These are phyloP conservation scores for Amaranthus tricolor DNA, from an alignment of 179 eudicot species.

Conservation along the genomic window DNA sequence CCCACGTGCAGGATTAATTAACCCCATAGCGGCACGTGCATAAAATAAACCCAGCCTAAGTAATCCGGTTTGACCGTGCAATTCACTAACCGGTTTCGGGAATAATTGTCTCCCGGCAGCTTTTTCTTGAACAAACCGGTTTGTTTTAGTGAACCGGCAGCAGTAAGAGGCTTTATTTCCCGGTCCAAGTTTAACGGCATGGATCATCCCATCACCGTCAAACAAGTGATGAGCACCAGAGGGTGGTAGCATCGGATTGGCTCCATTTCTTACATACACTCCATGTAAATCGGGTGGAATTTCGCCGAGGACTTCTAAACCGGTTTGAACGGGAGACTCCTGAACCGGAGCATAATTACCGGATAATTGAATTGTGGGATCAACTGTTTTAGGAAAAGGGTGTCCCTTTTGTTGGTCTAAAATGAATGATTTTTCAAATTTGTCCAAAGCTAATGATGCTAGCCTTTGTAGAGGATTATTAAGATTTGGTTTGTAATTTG, in stretches of 20 bases:
- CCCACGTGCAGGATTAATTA: slow-evolving; percentile 41
- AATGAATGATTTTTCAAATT: slow-evolving; percentile 32
- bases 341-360: slow-evolving; percentile 61
- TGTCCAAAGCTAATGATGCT: slow-evolving; percentile 38
- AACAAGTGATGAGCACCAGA: slow-evolving; percentile 56
- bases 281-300: slow-evolving; percentile 46
- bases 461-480: slow-evolving; percentile 42
- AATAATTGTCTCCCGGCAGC: slow-evolving; percentile 35
- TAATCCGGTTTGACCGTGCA: slow-evolving; percentile 53
- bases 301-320: slow-evolving; percentile 43
- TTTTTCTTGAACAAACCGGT: slow-evolving; percentile 44
- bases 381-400: slow-evolving; percentile 29
- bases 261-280: slow-evolving; percentile 58
- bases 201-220: slow-evolving; percentile 74
- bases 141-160: slow-evolving; percentile 61
- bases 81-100: slow-evolving; percentile 63
- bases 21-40: slow-evolving; percentile 39
- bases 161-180: slow-evolving; percentile 39
- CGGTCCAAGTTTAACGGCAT: slow-evolving; percentile 43
- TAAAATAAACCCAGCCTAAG: slow-evolving; percentile 44
- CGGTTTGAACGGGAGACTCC: slow-evolving; percentile 46
- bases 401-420: slow-evolving; percentile 25
- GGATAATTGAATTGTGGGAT: slow-evolving; percentile 48
- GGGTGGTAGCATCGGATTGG: slow-evolving; percentile 48
- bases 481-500: slow-evolving; percentile 12